Evolutionary conservation across 78 protist genomes (phyloP).

Genomic region (Guillardia theta): DNA sequence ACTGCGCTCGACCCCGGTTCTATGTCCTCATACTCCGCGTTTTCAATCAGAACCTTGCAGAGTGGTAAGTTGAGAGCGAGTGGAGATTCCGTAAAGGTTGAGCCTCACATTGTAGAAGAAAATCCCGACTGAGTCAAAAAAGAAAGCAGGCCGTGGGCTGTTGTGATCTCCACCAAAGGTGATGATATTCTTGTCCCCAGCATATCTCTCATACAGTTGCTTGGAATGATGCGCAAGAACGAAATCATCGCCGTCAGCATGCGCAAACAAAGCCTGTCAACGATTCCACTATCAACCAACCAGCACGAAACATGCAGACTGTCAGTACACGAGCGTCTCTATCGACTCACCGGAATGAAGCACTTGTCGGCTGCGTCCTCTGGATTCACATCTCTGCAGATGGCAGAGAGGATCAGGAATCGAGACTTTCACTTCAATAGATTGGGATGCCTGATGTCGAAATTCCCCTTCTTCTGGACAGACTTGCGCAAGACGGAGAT

Average conservation of each 20-base stretch:
- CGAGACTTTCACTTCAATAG: no score
- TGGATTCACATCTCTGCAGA: background rate
- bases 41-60: background rate
- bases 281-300: no score
- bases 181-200: constrained; percentile 2
- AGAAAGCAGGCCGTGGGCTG: background rate
- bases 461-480: constrained; percentile 12
- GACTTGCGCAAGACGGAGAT: constrained; percentile 6
- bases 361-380: background rate
- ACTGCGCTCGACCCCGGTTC: no score
- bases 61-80: background rate
- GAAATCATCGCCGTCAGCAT: constrained; percentile 15
- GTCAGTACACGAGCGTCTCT: no score
- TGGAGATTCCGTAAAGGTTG: background rate
- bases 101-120: background rate
- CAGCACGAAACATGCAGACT: no score
- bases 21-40: background rate
- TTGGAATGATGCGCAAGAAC: constrained; percentile 5
- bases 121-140: constrained; percentile 6
- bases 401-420: no score
- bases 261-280: constrained; percentile 21
- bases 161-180: constrained; percentile 30
- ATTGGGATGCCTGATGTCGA: no score
- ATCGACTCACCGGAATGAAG: background rate
- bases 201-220: background rate